A percentile compares a stretch with the other conserved stretches of the same genome.
Evolutionary conservation across 2,329 filamentous ascomycete species (phyloP).

Genomic region (Rhexocercosporidium sp.): DNA sequence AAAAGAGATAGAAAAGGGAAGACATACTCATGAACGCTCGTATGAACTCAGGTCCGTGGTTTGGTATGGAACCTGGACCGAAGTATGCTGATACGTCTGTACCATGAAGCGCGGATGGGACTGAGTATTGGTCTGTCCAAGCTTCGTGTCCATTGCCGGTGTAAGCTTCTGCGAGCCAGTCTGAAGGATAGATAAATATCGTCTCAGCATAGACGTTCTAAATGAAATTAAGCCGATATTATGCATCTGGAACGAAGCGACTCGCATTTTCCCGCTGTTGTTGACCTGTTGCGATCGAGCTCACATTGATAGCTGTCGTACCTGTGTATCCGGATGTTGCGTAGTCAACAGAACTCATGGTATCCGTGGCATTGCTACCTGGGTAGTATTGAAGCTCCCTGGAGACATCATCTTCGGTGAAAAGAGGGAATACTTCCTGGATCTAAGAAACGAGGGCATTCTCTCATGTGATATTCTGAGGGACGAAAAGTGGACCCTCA

Average conservation of each 20-base stretch:
- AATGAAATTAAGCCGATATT: background rate
- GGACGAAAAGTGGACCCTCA: constrained; percentile 47
- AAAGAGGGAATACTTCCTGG: constrained; percentile 44
- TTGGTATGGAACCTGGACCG: constrained; percentile 1
- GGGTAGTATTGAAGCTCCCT: constrained; percentile 22
- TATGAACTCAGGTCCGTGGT: constrained; percentile 17
- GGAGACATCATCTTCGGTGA: constrained; percentile 36
- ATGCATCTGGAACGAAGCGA: background rate
- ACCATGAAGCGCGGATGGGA: constrained; percentile 45
- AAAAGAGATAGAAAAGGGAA: background rate
- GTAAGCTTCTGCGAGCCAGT: constrained; percentile 56
- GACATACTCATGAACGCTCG: constrained; percentile 18
- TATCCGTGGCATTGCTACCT: constrained; percentile 9
- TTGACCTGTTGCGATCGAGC: constrained; percentile 44
- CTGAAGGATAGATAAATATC: constrained; percentile 59
- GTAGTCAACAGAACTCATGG: constrained; percentile 7
- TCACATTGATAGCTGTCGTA: constrained; percentile 21
- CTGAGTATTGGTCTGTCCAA: constrained; percentile 53
- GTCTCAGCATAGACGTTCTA: constrained; percentile 56
- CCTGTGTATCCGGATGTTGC: constrained; percentile 1
- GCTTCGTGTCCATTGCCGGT: constrained; percentile 38
- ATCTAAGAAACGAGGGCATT: constrained; percentile 38
- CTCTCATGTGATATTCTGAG: constrained; percentile 34
- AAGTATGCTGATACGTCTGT: constrained; percentile 44
- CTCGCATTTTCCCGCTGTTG: constrained; percentile 52